phyloP scores from a whole-genome alignment of 164 flowering plant genomes.

The Aristolochia fimbriata region DNA sequence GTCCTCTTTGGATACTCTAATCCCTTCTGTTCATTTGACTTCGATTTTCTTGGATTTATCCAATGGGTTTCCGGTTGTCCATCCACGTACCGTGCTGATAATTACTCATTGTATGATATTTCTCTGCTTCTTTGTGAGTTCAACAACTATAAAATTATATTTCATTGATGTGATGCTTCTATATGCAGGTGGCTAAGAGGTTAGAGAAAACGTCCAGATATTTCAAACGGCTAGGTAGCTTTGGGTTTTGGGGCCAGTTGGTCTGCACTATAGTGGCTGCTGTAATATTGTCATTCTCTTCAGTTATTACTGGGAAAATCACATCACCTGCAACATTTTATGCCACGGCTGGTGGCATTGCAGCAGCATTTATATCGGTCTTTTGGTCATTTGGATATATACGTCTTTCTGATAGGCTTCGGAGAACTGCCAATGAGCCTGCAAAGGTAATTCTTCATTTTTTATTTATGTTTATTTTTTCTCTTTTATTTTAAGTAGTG shows the following conservation, averaged over 20 bases:
- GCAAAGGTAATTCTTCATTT: slow-evolving; percentile 50
- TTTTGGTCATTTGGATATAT: slow-evolving; percentile 96
- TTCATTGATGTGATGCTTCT: slow-evolving; percentile 2
- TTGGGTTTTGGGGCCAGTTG: slow-evolving; percentile 96
- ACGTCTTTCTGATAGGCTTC: slow-evolving; percentile 73
- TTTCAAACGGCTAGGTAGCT: slow-evolving; percentile 77
- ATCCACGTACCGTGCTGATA: neutral
- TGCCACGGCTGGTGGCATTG: slow-evolving; percentile 83
- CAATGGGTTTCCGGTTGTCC: neutral
- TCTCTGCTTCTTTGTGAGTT: neutral
- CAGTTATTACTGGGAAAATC: slow-evolving; percentile 65
- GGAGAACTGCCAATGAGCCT: slow-evolving; percentile 73
- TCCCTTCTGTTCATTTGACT: no score
- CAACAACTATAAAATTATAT: neutral
- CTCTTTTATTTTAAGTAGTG: no score
- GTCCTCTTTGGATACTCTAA: no score
- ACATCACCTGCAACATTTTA: slow-evolving; percentile 84
- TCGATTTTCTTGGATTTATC: no score
- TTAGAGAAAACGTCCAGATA: slow-evolving; percentile 74
- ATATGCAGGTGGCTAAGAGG: slow-evolving; percentile 74
- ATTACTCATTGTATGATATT: neutral
- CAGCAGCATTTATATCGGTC: slow-evolving; percentile 83
- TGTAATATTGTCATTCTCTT: slow-evolving; percentile 82
- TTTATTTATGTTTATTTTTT: no score
- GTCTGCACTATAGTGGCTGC: slow-evolving; percentile 82